Evolutionary conservation across 2,329 filamentous ascomycete species (phyloP), one percentile per base, ranked within the genome.

Genomic region (Aspergillus carbonarius): DNA sequence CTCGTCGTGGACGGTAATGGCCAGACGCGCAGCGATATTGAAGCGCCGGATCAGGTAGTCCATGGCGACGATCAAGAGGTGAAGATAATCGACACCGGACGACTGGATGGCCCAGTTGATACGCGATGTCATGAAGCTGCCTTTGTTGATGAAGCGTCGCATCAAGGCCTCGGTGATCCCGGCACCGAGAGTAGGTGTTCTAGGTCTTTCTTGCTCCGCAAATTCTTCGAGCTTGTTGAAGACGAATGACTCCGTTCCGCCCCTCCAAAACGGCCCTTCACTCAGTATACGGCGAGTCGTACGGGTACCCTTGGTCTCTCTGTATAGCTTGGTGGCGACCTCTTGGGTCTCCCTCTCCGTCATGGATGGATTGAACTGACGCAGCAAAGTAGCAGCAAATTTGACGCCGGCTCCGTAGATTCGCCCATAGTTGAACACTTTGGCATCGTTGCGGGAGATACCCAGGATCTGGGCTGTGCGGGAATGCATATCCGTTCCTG

Each of bases 41-140:
- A 90, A 99, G 5, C 88, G 89, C 1, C 92, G 86, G 54, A 88
- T 88, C 3, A 99, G 83, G 70, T 96, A 96, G 72, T 98, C 93
- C 96, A 99, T 99, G 13, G 87, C 83, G 2, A 98, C 86, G 63
- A 99, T 92, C 17, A 99, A 83, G 4, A 99, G 86, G 70, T 99
- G 95, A 1, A 99, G 84, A 74, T 99, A 99, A 74, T 99, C 96
- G 4, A 98, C 93, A 5, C 96, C 95, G 0, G 91, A 96, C 0
- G 93, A 97, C 70, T 99, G 95, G 66, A 99, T 98, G 3, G 95
- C 95, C 95, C 95, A 99, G 72, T 99, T 99, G 77, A 99, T 98
- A 34, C 96, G 88, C 17, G 90, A 96, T 1, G 95, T 97, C 79
- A 99, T 88, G 77, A 96, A 99, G 20, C 89, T 91, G 35, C 93